phyloP scores from a whole-genome alignment of 1,139 yeast genomes.

The Yamadazyma pseudoaaseri region DNA sequence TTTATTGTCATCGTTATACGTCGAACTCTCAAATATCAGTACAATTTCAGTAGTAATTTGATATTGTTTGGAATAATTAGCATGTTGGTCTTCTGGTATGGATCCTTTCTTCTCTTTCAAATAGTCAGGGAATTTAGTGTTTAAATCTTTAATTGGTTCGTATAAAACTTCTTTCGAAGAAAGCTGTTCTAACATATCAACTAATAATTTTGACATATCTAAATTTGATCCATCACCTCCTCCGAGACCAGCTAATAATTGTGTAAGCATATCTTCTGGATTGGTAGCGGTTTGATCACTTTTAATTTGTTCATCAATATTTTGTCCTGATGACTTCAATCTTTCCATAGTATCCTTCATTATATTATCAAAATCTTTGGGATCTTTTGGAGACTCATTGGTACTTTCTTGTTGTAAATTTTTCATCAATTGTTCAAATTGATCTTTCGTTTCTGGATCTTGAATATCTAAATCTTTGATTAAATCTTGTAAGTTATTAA shows the following conservation, averaged over 20 bases:
- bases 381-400: slow-evolving; percentile 29
- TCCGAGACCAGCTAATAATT: slow-evolving; percentile 48
- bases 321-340: slow-evolving; percentile 65
- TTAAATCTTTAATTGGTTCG: slow-evolving; percentile 84
- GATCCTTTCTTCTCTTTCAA: slow-evolving; percentile 48
- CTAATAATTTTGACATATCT: slow-evolving; percentile 62
- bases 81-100: slow-evolving; percentile 47
- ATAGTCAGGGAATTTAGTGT: slow-evolving; percentile 66
- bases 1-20: slow-evolving; percentile 51
- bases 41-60: slow-evolving; percentile 53
- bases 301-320: slow-evolving; percentile 61
- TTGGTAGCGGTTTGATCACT: slow-evolving; percentile 43
- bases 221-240: slow-evolving; percentile 49
- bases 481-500: slow-evolving; percentile 54
- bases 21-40: slow-evolving; percentile 54
- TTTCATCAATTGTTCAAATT: slow-evolving; percentile 51
- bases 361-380: slow-evolving; percentile 63
- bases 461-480: slow-evolving; percentile 56
- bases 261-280: slow-evolving; percentile 63
- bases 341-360: slow-evolving; percentile 82
- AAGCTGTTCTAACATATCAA: slow-evolving; percentile 79
- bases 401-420: slow-evolving; percentile 42
- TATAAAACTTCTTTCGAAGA: slow-evolving; percentile 84
- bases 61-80: slow-evolving; percentile 54
- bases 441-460: slow-evolving; percentile 60